These are phyloP conservation scores for Hyaloscypha finlandica DNA, from an alignment of 495 filamentous ascomycete species.

Conservation along the genomic window DNA sequence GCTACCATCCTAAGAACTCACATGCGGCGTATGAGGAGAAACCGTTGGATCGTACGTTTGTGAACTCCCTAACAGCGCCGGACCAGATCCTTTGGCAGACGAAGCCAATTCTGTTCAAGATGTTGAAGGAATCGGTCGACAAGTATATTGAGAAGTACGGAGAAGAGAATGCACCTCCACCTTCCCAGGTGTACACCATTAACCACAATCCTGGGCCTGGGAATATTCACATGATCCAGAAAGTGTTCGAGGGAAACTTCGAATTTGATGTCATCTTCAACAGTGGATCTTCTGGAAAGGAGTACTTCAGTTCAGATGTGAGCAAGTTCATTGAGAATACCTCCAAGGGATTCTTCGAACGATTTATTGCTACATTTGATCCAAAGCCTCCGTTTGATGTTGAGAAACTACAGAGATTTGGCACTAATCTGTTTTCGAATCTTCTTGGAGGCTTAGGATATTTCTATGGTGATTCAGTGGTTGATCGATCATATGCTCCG, in stretches of 20 bases:
- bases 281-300: constrained; percentile 69
- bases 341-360: constrained; percentile 67
- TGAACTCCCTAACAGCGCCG: constrained; percentile 68
- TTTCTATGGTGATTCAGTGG: constrained; percentile 83
- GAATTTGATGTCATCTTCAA: constrained; percentile 95
- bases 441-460: constrained; percentile 93
- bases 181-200: constrained; percentile 83
- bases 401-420: constrained; percentile 75
- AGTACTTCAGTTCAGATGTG: constrained; percentile 61
- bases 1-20: constrained; percentile 58
- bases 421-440: constrained; percentile 90
- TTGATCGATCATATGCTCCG: constrained; percentile 85
- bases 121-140: constrained; percentile 78
- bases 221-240: constrained; percentile 89
- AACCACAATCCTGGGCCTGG: constrained; percentile 66
- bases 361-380: constrained; percentile 71
- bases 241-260: constrained; percentile 87
- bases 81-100: constrained; percentile 81
- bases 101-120: constrained; percentile 75
- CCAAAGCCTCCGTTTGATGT: constrained; percentile 76
- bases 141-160: constrained; percentile 66
- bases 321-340: constrained; percentile 66
- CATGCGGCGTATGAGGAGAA: constrained; percentile 70
- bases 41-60: constrained; percentile 72
- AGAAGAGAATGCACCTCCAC: constrained; percentile 73